A percentile compares a stretch with the other conserved stretches of the same genome.
Evolutionary conservation across 306 rosid species (phyloP).

Genomic region (Notholithocarpus densiflorus): DNA sequence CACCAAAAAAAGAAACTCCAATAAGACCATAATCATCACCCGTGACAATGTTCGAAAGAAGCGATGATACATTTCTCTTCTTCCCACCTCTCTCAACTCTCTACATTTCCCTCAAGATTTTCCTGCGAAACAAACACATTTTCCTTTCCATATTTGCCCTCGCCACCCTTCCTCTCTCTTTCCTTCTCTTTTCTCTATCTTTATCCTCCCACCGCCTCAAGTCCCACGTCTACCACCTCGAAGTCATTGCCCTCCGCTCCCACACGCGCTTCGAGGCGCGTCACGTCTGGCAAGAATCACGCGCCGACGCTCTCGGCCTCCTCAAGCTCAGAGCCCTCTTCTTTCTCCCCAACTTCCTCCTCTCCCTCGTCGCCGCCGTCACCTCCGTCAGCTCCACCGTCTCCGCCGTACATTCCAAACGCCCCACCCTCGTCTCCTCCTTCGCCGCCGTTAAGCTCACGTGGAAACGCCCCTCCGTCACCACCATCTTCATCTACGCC

Average conservation of each 20-base stretch:
- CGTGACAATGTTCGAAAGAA: slow-evolving; percentile 38
- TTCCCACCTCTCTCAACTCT: slow-evolving; percentile 27
- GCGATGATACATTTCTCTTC: neutral
- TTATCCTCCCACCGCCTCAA: slow-evolving; percentile 40
- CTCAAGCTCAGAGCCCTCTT: slow-evolving; percentile 52
- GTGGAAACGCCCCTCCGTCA: slow-evolving; percentile 45
- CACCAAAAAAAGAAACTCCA: too few relatives aligned
- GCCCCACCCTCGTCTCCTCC: slow-evolving; percentile 36
- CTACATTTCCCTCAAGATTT: slow-evolving; percentile 37
- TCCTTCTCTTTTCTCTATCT: slow-evolving; percentile 46
- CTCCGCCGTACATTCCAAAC: slow-evolving; percentile 15
- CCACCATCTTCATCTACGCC: slow-evolving; percentile 51
- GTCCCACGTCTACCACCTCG: slow-evolving; percentile 57
- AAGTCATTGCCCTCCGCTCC: slow-evolving; percentile 54
- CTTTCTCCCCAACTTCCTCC: slow-evolving; percentile 42
- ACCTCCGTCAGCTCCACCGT: slow-evolving; percentile 48
- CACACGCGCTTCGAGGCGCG: slow-evolving; percentile 76
- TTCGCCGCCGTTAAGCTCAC: slow-evolving; percentile 14
- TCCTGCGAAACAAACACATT: slow-evolving; percentile 32
- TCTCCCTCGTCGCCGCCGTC: slow-evolving; percentile 66
- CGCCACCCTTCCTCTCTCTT: slow-evolving; percentile 58
- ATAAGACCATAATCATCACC: too few relatives aligned
- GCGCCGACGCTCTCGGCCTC: slow-evolving; percentile 54
- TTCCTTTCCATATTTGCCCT: slow-evolving; percentile 49
- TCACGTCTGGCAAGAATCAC: slow-evolving; percentile 67